Evolutionary conservation across 2,329 filamentous ascomycete genomes (phyloP), one percentile per base, ranked within the genome.

Genomic region (Clonostachys rhizophaga): DNA sequence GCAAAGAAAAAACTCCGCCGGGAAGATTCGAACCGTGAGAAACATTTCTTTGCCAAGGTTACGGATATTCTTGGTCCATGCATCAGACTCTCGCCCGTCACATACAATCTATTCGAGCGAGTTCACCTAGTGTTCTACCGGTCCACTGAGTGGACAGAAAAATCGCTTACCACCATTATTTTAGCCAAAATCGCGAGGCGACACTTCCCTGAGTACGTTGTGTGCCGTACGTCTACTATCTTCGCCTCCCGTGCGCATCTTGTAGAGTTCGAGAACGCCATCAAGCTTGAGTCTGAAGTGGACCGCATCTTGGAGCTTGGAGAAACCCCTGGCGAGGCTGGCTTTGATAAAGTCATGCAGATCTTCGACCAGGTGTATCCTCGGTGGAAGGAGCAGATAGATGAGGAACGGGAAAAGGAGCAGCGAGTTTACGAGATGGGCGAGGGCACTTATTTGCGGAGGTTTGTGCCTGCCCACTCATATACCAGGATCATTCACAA

Each of bases 71-170:
- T 88, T 0, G 94, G 94, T 0, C 83, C 90, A 13, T 96, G 91
- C 54, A 85, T 97, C 50, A 79, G 92, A 36, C 78, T 99, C 12
- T 89, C 89, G 1, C 68, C 85, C 1, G 68, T 79, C 1, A 78
- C 85, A 1, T 79, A 91, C 52, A 89, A 84, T 57, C 77, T 99
- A 1, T 99, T 99, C 58, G 91, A 96, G 64, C 82, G 94, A 24
- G 91, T 97, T 1, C 94, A 97, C 67, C 71, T 99, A 3, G 91
- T 99, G 30, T 99, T 96, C 64, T 97, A 97, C 64, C 80, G 92
- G 49, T 96, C 91, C 10, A 95, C 90, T 0, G 89, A 96, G 62
- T 99, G 94, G 94, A 95, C 91, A 0, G 92, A 97, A 58, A 97
- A 96, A 64, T 96, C 92, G 2, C 72, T 99, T 13, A 97, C 90